Base-by-base conservation (phyloP, 2,329 filamentous ascomycete genomes). In the Arthroderma sp. region DNA sequence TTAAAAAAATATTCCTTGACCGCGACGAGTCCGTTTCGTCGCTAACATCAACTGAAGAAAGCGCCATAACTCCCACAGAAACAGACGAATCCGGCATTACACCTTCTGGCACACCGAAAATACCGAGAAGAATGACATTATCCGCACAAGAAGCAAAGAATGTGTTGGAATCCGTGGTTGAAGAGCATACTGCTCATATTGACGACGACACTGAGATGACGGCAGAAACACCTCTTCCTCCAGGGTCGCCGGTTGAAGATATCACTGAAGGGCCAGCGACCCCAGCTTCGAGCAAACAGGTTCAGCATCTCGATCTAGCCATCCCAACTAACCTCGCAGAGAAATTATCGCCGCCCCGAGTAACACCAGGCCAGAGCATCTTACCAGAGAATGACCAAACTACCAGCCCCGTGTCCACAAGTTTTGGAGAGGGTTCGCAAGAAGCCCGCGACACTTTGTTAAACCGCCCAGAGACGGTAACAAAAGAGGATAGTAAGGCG, bases 1-100 rank as follows among this genome's bases (percentile, higher is more conserved):
- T 98, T 46, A 89, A 85, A 60, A 94, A 93, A 61, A 85, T 98
- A 61, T 98, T 98, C 58, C 78, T 89, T 5, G 88, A 96, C 60
- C 83, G 71, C 47, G 74, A 87, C 54, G 85, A 88, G 50, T 87
- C 85, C 2, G 81, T 83, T 47, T 81, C 85, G 47, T 83, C 84
- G 1, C 67, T 88, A 10, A 72, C 73, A 4, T 78, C 81, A 5
- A 77, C 76, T 8, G 86, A 93, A 41, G 78, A 83, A 36, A 70
- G 71, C 5, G 79, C 81, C 22, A 65, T 69, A 1, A 66, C 65
- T 10, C 64, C 69, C 4, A 56, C 64, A 1, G 61, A 64, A 31
- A 65, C 64, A 38, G 52, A 54, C 33, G 60, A 57, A 28, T 53
- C 53, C 38, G 55, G 53, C 38, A 51, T 56, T 4, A 60, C 63